A percentile compares a stretch with the other conserved stretches of the same genome.
phyloP scores from a whole-genome alignment of 2,329 filamentous ascomycete genomes.

The Exserohilum rostratum region DNA sequence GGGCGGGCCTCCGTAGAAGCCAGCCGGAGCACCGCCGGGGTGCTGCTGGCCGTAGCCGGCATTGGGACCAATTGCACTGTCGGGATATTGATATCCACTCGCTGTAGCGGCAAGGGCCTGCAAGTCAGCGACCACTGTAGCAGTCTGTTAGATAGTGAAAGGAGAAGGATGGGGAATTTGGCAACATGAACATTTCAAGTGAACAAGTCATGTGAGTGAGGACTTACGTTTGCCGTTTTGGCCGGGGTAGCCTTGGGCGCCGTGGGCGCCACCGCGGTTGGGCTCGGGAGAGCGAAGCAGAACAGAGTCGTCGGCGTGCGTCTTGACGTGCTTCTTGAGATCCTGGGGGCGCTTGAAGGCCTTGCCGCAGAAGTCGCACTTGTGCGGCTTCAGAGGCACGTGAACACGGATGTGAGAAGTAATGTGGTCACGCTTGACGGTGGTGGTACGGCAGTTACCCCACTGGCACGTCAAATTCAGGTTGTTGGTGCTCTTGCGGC shows the following conservation, averaged over 20 bases:
- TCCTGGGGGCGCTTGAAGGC: conserved; percentile 99
- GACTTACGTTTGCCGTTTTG: conserved; percentile 50
- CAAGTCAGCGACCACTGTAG: conserved; percentile 54
- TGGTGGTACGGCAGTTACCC: conserved; percentile 94
- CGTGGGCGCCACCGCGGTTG: conserved; percentile 52
- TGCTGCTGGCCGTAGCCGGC: conserved; percentile 57
- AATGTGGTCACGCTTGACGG: conserved; percentile 98
- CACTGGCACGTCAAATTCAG: conserved; percentile 96
- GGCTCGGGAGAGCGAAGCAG: conserved; percentile 68
- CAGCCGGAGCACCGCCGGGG: conserved; percentile 53
- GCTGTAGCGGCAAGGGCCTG: conserved; percentile 57
- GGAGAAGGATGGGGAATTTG: conserved; percentile 16
- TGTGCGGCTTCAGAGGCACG: conserved; percentile 98
- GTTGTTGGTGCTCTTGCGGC: conserved; percentile 99
- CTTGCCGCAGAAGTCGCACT: conserved; percentile 98
- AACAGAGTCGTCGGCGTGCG: conserved; percentile 93
- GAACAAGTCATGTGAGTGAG: conserved; percentile 9
- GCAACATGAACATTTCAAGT: neutral
- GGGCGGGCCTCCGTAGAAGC: conserved; percentile 61
- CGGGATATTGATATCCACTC: conserved; percentile 56
- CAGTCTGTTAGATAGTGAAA: conserved; percentile 44
- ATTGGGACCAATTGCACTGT: conserved; percentile 46
- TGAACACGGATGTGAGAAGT: conserved; percentile 98
- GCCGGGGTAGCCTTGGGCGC: conserved; percentile 43
- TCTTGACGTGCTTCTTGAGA: conserved; percentile 99